Percentiles rank a stretch among this genome's conserved stretches.
Evolutionary conservation across 495 filamentous ascomycete genomes (phyloP).

Genomic region (Chaetomidium leptoderma): DNA sequence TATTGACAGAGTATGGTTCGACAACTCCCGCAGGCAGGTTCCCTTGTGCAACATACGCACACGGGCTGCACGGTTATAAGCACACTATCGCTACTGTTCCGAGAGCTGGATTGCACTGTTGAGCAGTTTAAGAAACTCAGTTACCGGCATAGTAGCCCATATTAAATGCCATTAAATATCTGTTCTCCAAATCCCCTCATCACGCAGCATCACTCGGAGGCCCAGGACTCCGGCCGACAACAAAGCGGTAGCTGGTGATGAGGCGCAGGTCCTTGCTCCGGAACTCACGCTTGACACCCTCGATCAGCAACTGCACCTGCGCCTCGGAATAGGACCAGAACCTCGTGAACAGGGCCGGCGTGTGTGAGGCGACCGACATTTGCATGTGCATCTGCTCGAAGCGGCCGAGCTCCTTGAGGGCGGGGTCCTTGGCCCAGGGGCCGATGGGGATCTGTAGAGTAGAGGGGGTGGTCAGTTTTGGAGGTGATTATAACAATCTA

Average conservation of each 20-base stretch:
- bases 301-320: constrained; percentile 24
- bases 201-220: background rate
- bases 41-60: too few species aligned
- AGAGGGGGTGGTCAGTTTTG: too few species aligned
- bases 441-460: constrained; percentile 48
- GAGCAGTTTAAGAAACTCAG: too few species aligned
- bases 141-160: too few species aligned
- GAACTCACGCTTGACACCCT: constrained; percentile 29
- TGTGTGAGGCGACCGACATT: constrained; percentile 28
- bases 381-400: constrained; percentile 27
- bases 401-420: constrained; percentile 49
- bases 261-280: constrained; percentile 25
- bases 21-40: too few species aligned
- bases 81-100: too few species aligned
- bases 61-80: too few species aligned
- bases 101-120: too few species aligned
- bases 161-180: too few species aligned
- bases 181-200: background rate
- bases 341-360: constrained; percentile 18
- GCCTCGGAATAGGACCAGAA: constrained; percentile 9
- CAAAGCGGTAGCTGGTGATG: constrained; percentile 28
- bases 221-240: constrained; percentile 19
- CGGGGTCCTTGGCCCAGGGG: constrained; percentile 49
- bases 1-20: too few species aligned
- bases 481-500: too few species aligned